A percentile compares a stretch with the other conserved stretches of the same genome.
These are phyloP conservation scores for Kockovaella imperatae DNA, from an alignment of 768 basidiomycete genomes.

Conservation along the genomic window DNA sequence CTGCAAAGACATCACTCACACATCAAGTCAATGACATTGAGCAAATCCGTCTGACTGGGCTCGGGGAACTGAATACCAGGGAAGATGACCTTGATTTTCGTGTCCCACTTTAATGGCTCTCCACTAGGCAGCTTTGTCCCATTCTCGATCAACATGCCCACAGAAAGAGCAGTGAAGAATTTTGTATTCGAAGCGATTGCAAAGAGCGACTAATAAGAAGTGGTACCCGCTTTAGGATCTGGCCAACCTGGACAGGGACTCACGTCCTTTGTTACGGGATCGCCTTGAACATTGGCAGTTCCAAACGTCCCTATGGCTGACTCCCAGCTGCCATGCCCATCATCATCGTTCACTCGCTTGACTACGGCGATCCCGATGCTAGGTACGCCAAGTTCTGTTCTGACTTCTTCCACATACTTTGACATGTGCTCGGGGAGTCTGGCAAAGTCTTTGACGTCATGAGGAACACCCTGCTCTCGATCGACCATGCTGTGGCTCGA, in stretches of 20 bases:
- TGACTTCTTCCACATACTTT: too few relatives aligned
- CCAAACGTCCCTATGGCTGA: too few relatives aligned
- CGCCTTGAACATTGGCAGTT: background rate
- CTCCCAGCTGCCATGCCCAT: too few relatives aligned
- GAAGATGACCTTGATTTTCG: constrained; percentile 15
- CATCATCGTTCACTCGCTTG: too few relatives aligned
- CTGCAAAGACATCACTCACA: constrained; percentile 1
- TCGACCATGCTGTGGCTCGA: too few relatives aligned
- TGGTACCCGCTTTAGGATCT: too few relatives aligned
- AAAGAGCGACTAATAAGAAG: constrained; percentile 22
- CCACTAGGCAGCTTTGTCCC: constrained; percentile 3
- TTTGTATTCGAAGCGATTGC: constrained; percentile 28
- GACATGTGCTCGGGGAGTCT: too few relatives aligned
- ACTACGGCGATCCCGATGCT: too few relatives aligned
- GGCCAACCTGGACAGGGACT: too few relatives aligned
- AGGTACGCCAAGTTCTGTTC: too few relatives aligned
- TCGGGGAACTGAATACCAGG: constrained; percentile 11
- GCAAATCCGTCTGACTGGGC: constrained; percentile 1
- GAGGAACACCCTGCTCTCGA: too few relatives aligned
- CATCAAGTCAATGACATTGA: constrained; percentile 11
- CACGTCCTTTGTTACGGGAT: background rate
- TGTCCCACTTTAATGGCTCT: constrained; percentile 2
- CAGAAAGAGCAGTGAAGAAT: constrained; percentile 19
- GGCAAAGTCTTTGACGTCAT: too few relatives aligned
- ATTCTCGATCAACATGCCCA: constrained; percentile 17